Evolutionary conservation across 2,329 filamentous ascomycete genomes (phyloP), one percentile per base, ranked within the genome.

Genomic region (Aureobasidium vineae): DNA sequence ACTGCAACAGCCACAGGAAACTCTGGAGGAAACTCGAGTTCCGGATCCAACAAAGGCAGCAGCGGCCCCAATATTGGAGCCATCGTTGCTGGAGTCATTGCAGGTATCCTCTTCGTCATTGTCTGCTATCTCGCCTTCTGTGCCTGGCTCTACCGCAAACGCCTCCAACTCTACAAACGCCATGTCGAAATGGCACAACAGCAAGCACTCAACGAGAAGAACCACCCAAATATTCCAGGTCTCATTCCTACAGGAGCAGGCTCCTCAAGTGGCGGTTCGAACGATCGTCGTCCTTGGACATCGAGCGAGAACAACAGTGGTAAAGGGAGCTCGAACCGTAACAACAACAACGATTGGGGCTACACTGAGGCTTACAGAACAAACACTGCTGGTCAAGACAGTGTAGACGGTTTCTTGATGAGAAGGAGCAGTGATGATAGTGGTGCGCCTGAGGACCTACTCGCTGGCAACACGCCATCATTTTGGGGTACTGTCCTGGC

Each of bases 121-220:
- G 87, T 87, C 2, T 78, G 79, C 1, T 91, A 90, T 74, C 82
- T 90, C 15, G 87, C 86, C 53, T 91, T 89, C 79, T 90, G 88
- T 76, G 83, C 85, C 21, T 91, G 87, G 85, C 79, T 92, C 8
- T 92, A 92, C 79, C 83, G 88, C 33, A 87, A 87, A 57, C 89
- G 90, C 75, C 83, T 92, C 19, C 77, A 79, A 36, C 84, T 90
- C 11, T 92, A 91, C 80, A 88, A 88, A 76, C 80, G 84, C 40
- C 89, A 92, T 73, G 84, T 90, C 38, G 85, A 86, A 1, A 84
- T 88, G 72, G 80, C 84, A 1, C 88, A 90, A 72, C 81, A 84
- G 4, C 84, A 85, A 60, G 78, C 78, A 23, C 80, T 78, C 50
- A 77, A 75, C 45, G 77, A 79, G 53, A 77, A 77, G 54, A 69